Evolutionary conservation across 2,329 filamentous ascomycete species (phyloP), one percentile per base, ranked within the genome.

Genomic region (Colletotrichum sp.): DNA sequence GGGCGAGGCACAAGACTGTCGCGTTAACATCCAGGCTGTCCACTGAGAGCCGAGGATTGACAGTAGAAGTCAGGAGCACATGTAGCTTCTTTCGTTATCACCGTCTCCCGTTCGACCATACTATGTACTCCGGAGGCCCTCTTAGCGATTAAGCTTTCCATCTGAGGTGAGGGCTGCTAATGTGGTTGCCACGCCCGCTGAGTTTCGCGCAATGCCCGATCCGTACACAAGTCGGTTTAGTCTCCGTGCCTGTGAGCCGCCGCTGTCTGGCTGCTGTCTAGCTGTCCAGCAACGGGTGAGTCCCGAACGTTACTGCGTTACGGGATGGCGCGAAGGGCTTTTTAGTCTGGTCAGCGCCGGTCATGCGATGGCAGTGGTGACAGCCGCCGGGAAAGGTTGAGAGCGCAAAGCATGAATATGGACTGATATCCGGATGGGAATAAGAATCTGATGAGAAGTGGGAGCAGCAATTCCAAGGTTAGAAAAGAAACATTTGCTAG

Each of bases 151-250:
- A 76, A 73, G 64, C 70, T 76, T 76, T 76, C 44, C 70, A 65
- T 65, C 55, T 49, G 69, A 75, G 62, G 63, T 60, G 70, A 57
- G 49, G 49, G 59, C 57, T 55, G 55, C 28, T 68, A 44, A 21
- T 68, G 68, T 71, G 62, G 57, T 52, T 62, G 65, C 59, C 65
- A 68, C 74, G 64, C 70, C 74, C 64, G 57, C 64, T 66, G 39
- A 55, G 73, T 68, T 73, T 76, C 57, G 59, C 64, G 70, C 70
- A 76, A 69, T 73, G 74, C 70, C 70, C 74, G 74, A 64, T 65
- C 44, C 44, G 64, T 62, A 75, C 64, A 70, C 60, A 60, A 44
- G 32, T n/a, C 13, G 73, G 57, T 59, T 59, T 63, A 69, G 74
- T 76, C 70, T 21, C 64, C 44, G 70, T 65, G 72, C 69, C 52